Percentiles rank a stretch among this genome's conserved stretches.
These are phyloP conservation scores for Hymenoscyphus scutula DNA, from an alignment of 2,329 filamentous ascomycete genomes.

Conservation along the genomic window DNA sequence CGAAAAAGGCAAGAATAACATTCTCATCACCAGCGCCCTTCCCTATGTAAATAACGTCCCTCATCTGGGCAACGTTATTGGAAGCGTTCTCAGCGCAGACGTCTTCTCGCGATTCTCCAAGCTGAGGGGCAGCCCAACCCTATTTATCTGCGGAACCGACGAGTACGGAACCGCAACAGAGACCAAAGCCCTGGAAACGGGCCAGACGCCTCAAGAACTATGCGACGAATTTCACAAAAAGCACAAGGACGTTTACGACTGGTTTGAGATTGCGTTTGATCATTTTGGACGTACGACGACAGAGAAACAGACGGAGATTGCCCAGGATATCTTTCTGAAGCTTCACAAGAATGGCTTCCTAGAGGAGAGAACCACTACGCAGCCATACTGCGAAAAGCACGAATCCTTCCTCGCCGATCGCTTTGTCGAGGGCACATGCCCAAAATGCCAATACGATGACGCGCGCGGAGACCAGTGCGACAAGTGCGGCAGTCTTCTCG, in stretches of 20 bases:
- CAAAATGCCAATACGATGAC: slow-evolving; percentile 68
- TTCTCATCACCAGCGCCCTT: slow-evolving; percentile 87
- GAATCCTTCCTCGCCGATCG: slow-evolving; percentile 79
- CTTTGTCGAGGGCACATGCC: slow-evolving; percentile 78
- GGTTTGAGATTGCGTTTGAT: slow-evolving; percentile 95
- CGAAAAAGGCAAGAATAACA: slow-evolving; percentile 73
- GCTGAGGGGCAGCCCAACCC: slow-evolving; percentile 72
- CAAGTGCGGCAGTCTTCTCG: slow-evolving; percentile 63
- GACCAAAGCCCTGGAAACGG: slow-evolving; percentile 89
- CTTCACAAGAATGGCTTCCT: slow-evolving; percentile 87
- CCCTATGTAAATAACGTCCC: slow-evolving; percentile 80
- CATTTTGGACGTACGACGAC: slow-evolving; percentile 94
- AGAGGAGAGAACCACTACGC: slow-evolving; percentile 80
- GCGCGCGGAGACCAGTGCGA: slow-evolving; percentile 74
- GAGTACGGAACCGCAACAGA: slow-evolving; percentile 96
- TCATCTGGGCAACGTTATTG: slow-evolving; percentile 86
- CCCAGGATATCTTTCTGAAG: slow-evolving; percentile 84
- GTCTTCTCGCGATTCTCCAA: slow-evolving; percentile 82
- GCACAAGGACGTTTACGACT: slow-evolving; percentile 88
- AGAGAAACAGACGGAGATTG: slow-evolving; percentile 83
- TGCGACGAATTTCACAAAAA: slow-evolving; percentile 92
- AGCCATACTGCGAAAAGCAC: slow-evolving; percentile 86
- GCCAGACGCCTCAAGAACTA: slow-evolving; percentile 75
- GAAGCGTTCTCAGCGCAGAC: slow-evolving; percentile 83
- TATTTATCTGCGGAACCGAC: slow-evolving; percentile 86